Evolutionary conservation across 2,329 filamentous ascomycete genomes (phyloP).

Genomic region (Pseudogymnoascus sp.): DNA sequence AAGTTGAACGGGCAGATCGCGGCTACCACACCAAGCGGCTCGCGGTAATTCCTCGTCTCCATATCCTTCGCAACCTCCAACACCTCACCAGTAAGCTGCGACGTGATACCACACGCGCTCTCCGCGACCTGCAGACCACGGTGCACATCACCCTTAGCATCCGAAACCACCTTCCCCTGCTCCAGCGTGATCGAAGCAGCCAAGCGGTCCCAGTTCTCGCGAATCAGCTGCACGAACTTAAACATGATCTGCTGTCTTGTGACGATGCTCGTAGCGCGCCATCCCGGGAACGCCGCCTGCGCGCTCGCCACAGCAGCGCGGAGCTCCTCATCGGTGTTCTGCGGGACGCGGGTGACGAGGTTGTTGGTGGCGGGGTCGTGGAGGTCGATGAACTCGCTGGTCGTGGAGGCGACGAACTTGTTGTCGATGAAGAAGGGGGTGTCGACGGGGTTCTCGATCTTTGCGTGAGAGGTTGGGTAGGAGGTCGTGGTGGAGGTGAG

Average conservation of each 20-base stretch:
- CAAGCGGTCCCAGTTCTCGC: constrained; percentile 76
- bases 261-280: constrained; percentile 64
- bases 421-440: constrained; percentile 81
- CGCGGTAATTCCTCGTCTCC: constrained; percentile 75
- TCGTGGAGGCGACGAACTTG: constrained; percentile 58
- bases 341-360: constrained; percentile 72
- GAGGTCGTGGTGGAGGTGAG: constrained; percentile 47
- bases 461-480: constrained; percentile 65
- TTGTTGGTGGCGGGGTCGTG: constrained; percentile 80
- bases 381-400: constrained; percentile 68
- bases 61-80: constrained; percentile 83
- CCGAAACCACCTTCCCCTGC: constrained; percentile 81
- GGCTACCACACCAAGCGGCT: constrained; percentile 72
- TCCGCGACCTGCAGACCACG: constrained; percentile 78
- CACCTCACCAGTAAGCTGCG: constrained; percentile 73
- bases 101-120: constrained; percentile 70
- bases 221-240: constrained; percentile 69
- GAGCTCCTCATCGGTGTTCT: constrained; percentile 71
- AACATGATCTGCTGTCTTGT: constrained; percentile 79
- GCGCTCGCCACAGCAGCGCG: constrained; percentile 67
- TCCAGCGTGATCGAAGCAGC: constrained; percentile 80
- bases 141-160: constrained; percentile 73
- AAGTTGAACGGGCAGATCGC: constrained; percentile 90
- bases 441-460: constrained; percentile 56
- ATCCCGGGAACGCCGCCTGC: constrained; percentile 64